Conservation (phyloP, 352 stramenopile species). For the Globisporangium acanthophoron region DNA sequence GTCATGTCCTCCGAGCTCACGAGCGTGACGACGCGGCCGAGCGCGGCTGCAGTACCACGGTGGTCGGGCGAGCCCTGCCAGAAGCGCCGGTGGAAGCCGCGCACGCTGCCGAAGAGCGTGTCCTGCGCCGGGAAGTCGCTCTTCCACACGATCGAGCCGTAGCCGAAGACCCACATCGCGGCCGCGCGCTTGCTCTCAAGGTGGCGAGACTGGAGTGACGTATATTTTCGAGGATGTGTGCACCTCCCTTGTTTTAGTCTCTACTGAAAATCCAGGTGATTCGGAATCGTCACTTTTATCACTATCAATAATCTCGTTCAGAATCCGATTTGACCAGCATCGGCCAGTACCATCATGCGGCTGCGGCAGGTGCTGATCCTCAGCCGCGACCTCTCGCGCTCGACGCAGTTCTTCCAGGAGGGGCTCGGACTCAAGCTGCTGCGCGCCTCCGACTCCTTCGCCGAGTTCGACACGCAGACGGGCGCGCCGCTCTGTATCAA, state of each 20-base stretch:
- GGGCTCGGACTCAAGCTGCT: conserved; percentile 71
- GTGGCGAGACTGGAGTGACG: background rate
- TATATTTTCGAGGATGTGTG: background rate
- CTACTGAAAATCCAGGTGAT: no score
- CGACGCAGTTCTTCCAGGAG: conserved; percentile 81
- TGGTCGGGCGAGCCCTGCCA: conserved; percentile 88
- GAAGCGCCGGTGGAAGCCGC: conserved; percentile 85
- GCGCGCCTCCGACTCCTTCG: conserved; percentile 74
- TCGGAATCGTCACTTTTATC: background rate
- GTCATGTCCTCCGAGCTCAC: conserved; percentile 75
- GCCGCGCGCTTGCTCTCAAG: no score
- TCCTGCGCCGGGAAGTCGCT: conserved; percentile 24
- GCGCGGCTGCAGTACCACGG: conserved; percentile 65
- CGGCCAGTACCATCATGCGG: conserved; percentile 15
- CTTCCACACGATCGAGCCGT: conserved; percentile 31
- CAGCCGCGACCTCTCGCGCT: conserved; percentile 73
- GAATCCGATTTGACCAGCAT: background rate
- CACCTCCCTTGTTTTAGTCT: no score
- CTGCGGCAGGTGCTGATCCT: conserved; percentile 83
- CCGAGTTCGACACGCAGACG: conserved; percentile 67
- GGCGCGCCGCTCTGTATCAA: conserved; percentile 75
- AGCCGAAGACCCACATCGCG: background rate
- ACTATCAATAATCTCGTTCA: background rate
- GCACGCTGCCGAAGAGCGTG: conserved; percentile 43
- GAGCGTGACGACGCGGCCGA: conserved; percentile 84